A percentile compares a stretch with the other conserved stretches of the same genome.
These are phyloP conservation scores for Chlamydomonas reinhardtii DNA, from an alignment of 163 green algal genomes.

Conservation along the genomic window DNA sequence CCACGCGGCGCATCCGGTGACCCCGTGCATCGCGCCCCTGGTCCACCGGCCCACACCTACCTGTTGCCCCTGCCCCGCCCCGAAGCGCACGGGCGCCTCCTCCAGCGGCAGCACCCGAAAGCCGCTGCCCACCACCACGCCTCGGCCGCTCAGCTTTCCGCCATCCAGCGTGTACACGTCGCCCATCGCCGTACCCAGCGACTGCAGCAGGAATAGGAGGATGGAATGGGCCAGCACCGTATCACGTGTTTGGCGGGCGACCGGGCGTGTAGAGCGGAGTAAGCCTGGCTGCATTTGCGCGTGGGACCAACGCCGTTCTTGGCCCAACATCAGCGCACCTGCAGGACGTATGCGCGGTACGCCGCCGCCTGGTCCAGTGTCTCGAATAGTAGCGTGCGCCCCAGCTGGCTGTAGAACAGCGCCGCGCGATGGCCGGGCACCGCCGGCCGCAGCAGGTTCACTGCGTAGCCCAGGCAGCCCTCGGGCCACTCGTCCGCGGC, in stretches of 20 bases:
- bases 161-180: conserved; percentile 79
- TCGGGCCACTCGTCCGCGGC: conserved; percentile 71
- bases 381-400: conserved; percentile 81
- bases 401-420: conserved; percentile 70
- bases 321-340: conserved; percentile 57
- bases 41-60: no score
- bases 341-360: conserved; percentile 73
- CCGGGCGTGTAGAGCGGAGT: no score
- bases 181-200: conserved; percentile 51
- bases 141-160: conserved; percentile 65
- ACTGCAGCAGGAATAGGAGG: conserved; percentile 55
- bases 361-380: conserved; percentile 66
- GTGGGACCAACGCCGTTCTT: no score
- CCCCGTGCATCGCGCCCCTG: no score
- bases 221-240: no score
- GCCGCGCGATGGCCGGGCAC: conserved; percentile 61
- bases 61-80: conserved; percentile 34
- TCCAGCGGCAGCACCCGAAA: conserved; percentile 69
- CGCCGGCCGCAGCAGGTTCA: conserved; percentile 81
- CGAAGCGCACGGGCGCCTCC: conserved; percentile 70
- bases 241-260: no score
- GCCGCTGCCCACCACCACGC: conserved; percentile 72
- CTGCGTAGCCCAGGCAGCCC: conserved; percentile 79
- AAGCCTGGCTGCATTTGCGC: no score
- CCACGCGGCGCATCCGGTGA: no score